Conservation (phyloP, 768 basidiomycete species). For the Psilocybe tampanensis region DNA sequence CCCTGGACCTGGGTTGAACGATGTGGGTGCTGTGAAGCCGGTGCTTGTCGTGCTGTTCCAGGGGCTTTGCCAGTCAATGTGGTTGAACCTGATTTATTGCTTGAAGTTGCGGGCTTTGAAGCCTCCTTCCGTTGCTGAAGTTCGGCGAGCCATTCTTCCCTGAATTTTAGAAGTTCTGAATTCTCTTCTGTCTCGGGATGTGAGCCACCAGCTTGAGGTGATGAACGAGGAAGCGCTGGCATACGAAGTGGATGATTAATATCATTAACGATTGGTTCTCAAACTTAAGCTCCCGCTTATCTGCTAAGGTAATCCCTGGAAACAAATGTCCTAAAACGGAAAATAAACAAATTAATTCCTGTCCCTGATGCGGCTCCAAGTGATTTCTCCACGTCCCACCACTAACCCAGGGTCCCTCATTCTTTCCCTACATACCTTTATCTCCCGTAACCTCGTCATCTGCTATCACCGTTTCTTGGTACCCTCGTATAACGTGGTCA, state of each 20-base stretch:
- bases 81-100: not conserved
- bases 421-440: constrained; percentile 5
- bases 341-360: not conserved
- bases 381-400: constrained; percentile 11
- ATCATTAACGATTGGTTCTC: constrained; percentile 2
- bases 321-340: not conserved
- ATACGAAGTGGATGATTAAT: constrained; percentile 21
- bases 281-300: constrained; percentile 11
- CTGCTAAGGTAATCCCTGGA: constrained; percentile 17
- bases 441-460: not conserved
- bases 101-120: not conserved
- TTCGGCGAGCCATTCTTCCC: constrained; percentile 75
- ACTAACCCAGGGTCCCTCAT: constrained; percentile 2
- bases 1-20: not conserved
- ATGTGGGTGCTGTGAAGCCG: not conserved
- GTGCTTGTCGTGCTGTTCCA: not conserved
- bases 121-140: constrained; percentile 42
- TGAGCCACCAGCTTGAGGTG: constrained; percentile 9
- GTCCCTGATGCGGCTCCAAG: constrained; percentile 4
- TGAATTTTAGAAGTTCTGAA: constrained; percentile 67
- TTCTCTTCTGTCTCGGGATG: constrained; percentile 42
- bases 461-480: not conserved
- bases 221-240: constrained; percentile 16
- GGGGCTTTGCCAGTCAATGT: not conserved
- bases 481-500: not conserved